A percentile compares a stretch with the other conserved stretches of the same genome.
phyloP scores from a whole-genome alignment of 192 early-diverging fungal genomes.

The Cetraspora pellucida region DNA sequence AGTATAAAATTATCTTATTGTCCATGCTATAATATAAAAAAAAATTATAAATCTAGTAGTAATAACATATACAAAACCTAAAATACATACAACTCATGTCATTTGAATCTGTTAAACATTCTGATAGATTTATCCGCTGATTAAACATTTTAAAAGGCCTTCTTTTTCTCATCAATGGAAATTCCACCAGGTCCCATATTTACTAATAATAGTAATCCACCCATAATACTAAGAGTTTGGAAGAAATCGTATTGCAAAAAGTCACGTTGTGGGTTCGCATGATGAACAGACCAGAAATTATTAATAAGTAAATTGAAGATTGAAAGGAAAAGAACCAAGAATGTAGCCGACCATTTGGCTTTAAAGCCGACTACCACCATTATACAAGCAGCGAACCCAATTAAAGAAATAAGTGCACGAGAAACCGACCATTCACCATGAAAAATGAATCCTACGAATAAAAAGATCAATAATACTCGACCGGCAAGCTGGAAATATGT shows the following conservation, averaged over 20 bases:
- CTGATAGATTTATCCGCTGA: too few relatives aligned
- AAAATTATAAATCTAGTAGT: too few relatives aligned
- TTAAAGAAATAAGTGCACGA: constrained; percentile 68
- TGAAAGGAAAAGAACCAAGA: constrained; percentile 85
- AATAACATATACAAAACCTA: too few relatives aligned
- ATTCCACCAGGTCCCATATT: constrained; percentile 91
- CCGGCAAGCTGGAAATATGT: constrained; percentile 93
- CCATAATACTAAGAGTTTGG: constrained; percentile 94
- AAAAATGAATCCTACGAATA: constrained; percentile 90
- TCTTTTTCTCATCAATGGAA: constrained; percentile 97
- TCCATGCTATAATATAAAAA: too few relatives aligned
- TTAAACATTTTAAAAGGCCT: constrained; percentile 67
- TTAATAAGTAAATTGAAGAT: constrained; percentile 92
- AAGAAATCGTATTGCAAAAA: constrained; percentile 99
- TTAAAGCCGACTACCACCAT: constrained; percentile 99
- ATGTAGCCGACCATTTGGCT: constrained; percentile 94
- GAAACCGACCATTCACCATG: constrained; percentile 78
- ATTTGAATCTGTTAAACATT: too few relatives aligned
- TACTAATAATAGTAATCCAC: constrained; percentile 91
- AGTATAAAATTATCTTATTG: too few relatives aligned
- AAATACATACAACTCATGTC: too few relatives aligned
- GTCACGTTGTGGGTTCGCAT: constrained; percentile 78
- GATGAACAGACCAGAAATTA: constrained; percentile 94
- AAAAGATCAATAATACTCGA: constrained; percentile 86
- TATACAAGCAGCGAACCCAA: constrained; percentile 82